Conservation (phyloP, 495 filamentous ascomycete genomes). For the Pyrenula aspistea region DNA sequence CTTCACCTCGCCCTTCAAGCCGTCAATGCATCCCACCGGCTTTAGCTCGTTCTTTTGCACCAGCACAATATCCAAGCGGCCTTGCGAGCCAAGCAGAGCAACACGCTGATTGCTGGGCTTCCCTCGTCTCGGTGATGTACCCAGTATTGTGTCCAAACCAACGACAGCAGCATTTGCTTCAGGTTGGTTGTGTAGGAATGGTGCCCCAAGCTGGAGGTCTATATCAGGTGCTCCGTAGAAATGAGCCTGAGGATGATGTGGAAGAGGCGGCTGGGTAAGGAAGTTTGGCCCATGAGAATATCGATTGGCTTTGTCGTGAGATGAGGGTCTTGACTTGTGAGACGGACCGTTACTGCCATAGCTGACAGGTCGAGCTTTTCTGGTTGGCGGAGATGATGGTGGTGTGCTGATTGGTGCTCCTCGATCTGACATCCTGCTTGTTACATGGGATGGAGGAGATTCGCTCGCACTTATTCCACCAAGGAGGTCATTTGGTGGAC, state of each 20-base stretch:
- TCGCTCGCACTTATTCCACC: conserved; percentile 30
- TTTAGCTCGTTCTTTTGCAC: conserved; percentile 57
- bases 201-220: conserved; percentile 24
- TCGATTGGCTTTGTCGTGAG: conserved; percentile 9
- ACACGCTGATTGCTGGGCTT: conserved; percentile 24
- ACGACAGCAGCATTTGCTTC: conserved; percentile 50
- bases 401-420: conserved; percentile 24
- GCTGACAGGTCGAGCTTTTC: conserved; percentile 28
- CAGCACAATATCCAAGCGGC: conserved; percentile 57
- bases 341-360: conserved; percentile 27
- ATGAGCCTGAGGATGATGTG: conserved; percentile 71
- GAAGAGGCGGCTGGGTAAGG: conserved; percentile 43
- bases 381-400: conserved; percentile 33
- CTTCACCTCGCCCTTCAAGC: conserved; percentile 67
- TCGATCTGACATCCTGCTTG: conserved; percentile 13
- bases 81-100: conserved; percentile 63
- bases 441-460: conserved; percentile 30
- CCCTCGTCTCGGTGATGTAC: conserved; percentile 27
- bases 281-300: conserved; percentile 4
- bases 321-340: conserved; percentile 8
- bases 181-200: conserved; percentile 8
- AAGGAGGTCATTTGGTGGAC: conserved; percentile 30
- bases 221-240: conserved; percentile 49
- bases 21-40: conserved; percentile 52
- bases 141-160: conserved; percentile 67